These are phyloP conservation scores for Ceratocystiopsis sp. DNA, from an alignment of 2,329 filamentous ascomycete species.

Conservation along the genomic window DNA sequence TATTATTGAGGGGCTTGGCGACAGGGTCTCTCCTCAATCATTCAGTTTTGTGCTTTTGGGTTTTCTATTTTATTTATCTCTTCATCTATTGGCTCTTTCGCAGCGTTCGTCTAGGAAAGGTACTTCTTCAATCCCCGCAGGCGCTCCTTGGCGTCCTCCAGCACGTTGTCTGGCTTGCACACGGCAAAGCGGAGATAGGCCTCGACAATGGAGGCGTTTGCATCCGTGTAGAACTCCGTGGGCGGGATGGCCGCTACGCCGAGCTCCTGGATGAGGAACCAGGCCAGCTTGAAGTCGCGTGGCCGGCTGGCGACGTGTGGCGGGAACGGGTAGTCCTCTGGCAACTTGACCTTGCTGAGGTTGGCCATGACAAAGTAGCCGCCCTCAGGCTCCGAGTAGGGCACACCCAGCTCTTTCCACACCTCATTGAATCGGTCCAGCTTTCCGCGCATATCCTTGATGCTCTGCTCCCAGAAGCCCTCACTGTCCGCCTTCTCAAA, in stretches of 20 bases:
- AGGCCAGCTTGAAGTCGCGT: slow-evolving; percentile 83
- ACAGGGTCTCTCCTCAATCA: too few species aligned
- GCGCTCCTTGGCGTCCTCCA: slow-evolving; percentile 63
- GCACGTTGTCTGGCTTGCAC: slow-evolving; percentile 80
- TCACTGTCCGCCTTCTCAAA: slow-evolving; percentile 77
- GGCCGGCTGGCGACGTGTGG: slow-evolving; percentile 72
- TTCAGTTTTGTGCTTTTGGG: too few species aligned
- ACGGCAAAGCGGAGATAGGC: slow-evolving; percentile 92
- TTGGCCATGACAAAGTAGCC: slow-evolving; percentile 97
- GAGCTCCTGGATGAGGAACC: slow-evolving; percentile 94
- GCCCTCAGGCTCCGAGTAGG: slow-evolving; percentile 84
- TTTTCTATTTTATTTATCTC: too few species aligned
- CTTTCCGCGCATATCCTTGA: slow-evolving; percentile 77
- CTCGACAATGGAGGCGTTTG: slow-evolving; percentile 70
- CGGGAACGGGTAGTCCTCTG: slow-evolving; percentile 74
- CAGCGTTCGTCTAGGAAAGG: slow-evolving; percentile 21
- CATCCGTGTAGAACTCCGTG: slow-evolving; percentile 87
- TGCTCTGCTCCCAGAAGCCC: slow-evolving; percentile 75
- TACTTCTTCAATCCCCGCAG: slow-evolving; percentile 58
- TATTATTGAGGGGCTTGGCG: too few species aligned
- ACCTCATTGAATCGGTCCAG: slow-evolving; percentile 74
- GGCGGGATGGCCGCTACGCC: slow-evolving; percentile 93
- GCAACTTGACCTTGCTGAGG: slow-evolving; percentile 72
- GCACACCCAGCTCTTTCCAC: slow-evolving; percentile 57
- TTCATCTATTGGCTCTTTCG: too few species aligned